These are phyloP conservation scores for Trichosporon faecale DNA, from an alignment of 1,284 basidiomycete genomes.

Conservation along the genomic window DNA sequence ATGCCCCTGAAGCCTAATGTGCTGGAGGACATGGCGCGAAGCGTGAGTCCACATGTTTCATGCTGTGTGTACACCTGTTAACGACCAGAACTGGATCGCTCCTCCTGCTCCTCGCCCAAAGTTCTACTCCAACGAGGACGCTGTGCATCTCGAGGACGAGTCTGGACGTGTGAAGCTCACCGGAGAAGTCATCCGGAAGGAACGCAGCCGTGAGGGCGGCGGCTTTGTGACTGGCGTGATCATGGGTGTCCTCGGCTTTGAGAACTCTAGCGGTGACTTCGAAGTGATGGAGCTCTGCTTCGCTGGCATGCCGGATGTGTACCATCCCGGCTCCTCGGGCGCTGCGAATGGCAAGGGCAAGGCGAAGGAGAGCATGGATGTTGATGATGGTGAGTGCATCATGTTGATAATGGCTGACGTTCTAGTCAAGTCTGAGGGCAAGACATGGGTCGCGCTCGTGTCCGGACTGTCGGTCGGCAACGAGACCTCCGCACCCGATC, in stretches of 20 bases:
- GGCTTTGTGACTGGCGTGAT: constrained; percentile 82
- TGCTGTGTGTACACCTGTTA: neutral
- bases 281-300: constrained; percentile 89
- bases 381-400: constrained; percentile 15
- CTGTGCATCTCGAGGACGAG: constrained; percentile 89
- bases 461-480: constrained; percentile 73
- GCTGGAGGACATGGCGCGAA: constrained; percentile 85
- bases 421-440: constrained; percentile 40
- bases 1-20: constrained; percentile 99
- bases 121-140: constrained; percentile 73
- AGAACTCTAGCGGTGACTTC: constrained; percentile 85
- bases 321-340: constrained; percentile 30
- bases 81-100: constrained; percentile 75
- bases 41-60: constrained; percentile 60
- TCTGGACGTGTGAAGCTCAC: constrained; percentile 85
- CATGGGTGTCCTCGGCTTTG: constrained; percentile 81
- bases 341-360: constrained; percentile 49
- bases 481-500: constrained; percentile 61
- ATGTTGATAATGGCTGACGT: constrained; percentile 13
- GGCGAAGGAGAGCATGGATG: constrained; percentile 36
- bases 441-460: constrained; percentile 73
- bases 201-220: constrained; percentile 55
- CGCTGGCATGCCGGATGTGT: constrained; percentile 72
- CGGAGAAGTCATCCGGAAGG: constrained; percentile 59
- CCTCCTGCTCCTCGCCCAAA: constrained; percentile 72